Conservation (phyloP, 2,329 filamentous ascomycete species). For the Cytospora piceae region DNA sequence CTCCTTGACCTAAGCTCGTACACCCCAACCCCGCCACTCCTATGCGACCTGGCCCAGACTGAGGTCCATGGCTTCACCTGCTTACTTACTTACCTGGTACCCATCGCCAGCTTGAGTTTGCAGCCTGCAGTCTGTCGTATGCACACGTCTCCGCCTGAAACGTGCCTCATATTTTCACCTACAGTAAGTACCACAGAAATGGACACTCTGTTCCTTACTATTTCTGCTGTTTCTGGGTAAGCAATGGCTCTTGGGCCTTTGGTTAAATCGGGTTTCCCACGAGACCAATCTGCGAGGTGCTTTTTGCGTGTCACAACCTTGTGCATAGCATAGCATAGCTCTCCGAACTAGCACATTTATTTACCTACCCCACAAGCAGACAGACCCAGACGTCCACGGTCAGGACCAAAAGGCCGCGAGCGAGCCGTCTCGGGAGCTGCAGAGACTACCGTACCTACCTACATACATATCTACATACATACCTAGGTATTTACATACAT, state of each 20-base stretch:
- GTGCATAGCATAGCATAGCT: no score
- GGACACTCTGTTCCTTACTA: no score
- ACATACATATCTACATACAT: no score
- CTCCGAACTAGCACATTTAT: no score
- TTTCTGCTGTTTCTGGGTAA: no score
- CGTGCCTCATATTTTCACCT: background rate
- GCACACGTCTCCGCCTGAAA: conserved; percentile 8
- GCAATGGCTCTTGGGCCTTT: no score
- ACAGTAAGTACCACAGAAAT: no score
- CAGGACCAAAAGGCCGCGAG: background rate
- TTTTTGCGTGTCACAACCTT: background rate
- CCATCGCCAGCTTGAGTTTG: conserved; percentile 15
- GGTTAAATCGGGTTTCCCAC: no score
- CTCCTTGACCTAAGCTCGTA: background rate
- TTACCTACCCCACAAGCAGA: background rate
- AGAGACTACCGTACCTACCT: background rate
- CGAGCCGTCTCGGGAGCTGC: no score
- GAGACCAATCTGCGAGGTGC: background rate
- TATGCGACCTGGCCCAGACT: conserved; percentile 17
- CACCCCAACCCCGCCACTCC: conserved; percentile 10
- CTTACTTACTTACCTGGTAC: no score
- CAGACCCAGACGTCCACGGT: background rate
- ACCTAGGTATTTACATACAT: no score
- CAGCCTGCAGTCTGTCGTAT: conserved; percentile 9
- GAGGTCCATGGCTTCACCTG: conserved; percentile 14